Evolutionary conservation across 1,284 basidiomycete species (phyloP).

Genomic region (Apiotrichum porosum): DNA sequence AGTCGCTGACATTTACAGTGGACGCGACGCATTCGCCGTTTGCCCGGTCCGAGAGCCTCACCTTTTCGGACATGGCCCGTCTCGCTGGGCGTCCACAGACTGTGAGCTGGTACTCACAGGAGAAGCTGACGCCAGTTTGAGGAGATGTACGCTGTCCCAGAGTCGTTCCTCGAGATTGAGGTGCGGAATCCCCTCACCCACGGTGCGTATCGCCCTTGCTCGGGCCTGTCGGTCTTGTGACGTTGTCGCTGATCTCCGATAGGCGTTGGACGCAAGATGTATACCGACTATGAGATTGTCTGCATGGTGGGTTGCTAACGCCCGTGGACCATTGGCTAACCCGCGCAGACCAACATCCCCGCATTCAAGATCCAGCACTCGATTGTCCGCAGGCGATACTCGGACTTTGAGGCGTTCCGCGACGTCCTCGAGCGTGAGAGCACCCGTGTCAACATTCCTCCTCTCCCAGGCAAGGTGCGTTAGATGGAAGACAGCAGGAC

Average conservation of each 20-base stretch:
- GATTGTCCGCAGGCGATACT: conserved; percentile 88
- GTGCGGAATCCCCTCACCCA: conserved; percentile 95
- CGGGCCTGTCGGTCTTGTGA: no score
- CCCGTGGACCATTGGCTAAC: no score
- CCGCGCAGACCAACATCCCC: conserved; percentile 88
- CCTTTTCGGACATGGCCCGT: conserved; percentile 65
- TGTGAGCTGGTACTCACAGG: no score
- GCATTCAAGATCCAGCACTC: conserved; percentile 97
- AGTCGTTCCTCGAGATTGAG: conserved; percentile 98
- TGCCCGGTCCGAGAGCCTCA: conserved; percentile 53
- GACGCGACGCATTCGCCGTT: conserved; percentile 62
- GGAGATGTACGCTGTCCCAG: conserved; percentile 96
- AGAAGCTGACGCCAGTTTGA: conserved; percentile 65
- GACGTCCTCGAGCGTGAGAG: conserved; percentile 96
- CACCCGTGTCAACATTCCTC: conserved; percentile 94
- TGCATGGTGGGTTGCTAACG: conserved; percentile 68
- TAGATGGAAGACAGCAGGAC: not conserved
- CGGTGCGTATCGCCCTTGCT: conserved; percentile 67
- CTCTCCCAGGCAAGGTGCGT: conserved; percentile 78
- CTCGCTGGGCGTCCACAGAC: conserved; percentile 71
- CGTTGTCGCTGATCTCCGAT: not conserved
- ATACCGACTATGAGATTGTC: conserved; percentile 97
- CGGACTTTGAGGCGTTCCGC: conserved; percentile 98
- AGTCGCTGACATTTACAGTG: conserved; percentile 17
- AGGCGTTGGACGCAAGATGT: conserved; percentile 97